A percentile compares a stretch with the other conserved stretches of the same genome.
phyloP scores from a whole-genome alignment of 257 asterid species.

The Lycium ferocissimum region DNA sequence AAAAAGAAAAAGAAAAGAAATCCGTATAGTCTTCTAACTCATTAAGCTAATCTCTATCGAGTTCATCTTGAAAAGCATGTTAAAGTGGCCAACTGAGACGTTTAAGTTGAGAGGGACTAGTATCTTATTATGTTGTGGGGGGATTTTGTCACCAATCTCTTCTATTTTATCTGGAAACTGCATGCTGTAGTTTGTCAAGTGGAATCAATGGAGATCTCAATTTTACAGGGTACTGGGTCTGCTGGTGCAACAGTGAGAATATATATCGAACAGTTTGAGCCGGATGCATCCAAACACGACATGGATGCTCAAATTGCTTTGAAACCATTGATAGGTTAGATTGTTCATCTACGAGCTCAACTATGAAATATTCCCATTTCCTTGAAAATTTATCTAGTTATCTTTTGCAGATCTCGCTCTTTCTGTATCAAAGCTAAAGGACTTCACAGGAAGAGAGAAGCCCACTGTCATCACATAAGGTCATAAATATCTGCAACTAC shows the following conservation, averaged over 20 bases:
- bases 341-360: background rate
- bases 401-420: constrained; percentile 74
- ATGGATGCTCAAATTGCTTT: constrained; percentile 88
- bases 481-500: constrained; percentile 19
- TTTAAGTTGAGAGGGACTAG: background rate
- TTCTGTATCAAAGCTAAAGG: constrained; percentile 78
- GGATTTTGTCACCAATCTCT: background rate
- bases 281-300: constrained; percentile 75
- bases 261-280: constrained; percentile 86
- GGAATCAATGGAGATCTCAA: constrained; percentile 28
- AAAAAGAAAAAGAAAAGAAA: background rate
- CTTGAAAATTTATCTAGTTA: constrained; percentile 19
- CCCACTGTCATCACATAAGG: constrained; percentile 93
- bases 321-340: constrained; percentile 79
- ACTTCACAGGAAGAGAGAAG: constrained; percentile 90
- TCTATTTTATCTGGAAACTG: background rate
- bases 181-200: background rate
- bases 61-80: constrained; percentile 20
- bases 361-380: constrained; percentile 11
- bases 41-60: background rate
- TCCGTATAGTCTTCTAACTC: background rate
- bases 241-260: constrained; percentile 95
- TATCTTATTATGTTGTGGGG: background rate
- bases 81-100: background rate
- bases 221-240: constrained; percentile 89